Base-by-base conservation (phyloP, 2,329 filamentous ascomycete species). In the Penicillium vulpinum region DNA sequence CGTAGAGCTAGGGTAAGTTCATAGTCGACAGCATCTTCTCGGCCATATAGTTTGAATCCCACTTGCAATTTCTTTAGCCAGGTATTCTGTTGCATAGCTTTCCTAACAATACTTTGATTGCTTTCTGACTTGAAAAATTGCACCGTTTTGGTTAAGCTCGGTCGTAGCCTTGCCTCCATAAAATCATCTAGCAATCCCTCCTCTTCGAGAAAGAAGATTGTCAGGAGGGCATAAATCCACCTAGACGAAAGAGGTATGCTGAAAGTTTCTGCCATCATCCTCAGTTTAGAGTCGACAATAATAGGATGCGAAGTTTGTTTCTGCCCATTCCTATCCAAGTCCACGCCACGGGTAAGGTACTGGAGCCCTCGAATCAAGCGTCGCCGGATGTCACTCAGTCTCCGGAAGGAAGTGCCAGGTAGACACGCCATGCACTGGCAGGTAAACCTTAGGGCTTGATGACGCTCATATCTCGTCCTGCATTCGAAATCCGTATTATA, bases 351-450 rank as follows among this genome's bases (percentile, higher is more conserved):
- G 10, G 18, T 2, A 31, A 50, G 24, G 18, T 50, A 50, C n/a
- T 40, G 47, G 11, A 40, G 24, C 10, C 47, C 47, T 50, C 47
- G 47, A 31, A 40, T 50, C 47, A 50, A 29, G 21, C 47, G 36
- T n/a, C 47, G n/a, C 11, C 47, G 35, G n/a, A 50, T 21, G 13
- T 29, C 33, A 8, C 36, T 50, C 8, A 40, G 13, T 29, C 24
- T 2, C n/a, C 41, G 43, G 13, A 46, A 46, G 26, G 47, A 26
- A n/a, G 47, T 38, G 13, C 35, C 36, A 10, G 24, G 47, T 4
- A 28, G 26, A 29, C 47, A 50, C 0, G 24, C 47, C 35, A 21
- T 4, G 9, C 47, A 50, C 18, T 21, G 2, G 15, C 36, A 39
- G n/a, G 26, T 21, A 31, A 50, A 40, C 11, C 35, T 13, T 7